These are phyloP conservation scores for Orbilia blumenaviensis DNA, from an alignment of 2,329 filamentous ascomycete species.

Conservation along the genomic window DNA sequence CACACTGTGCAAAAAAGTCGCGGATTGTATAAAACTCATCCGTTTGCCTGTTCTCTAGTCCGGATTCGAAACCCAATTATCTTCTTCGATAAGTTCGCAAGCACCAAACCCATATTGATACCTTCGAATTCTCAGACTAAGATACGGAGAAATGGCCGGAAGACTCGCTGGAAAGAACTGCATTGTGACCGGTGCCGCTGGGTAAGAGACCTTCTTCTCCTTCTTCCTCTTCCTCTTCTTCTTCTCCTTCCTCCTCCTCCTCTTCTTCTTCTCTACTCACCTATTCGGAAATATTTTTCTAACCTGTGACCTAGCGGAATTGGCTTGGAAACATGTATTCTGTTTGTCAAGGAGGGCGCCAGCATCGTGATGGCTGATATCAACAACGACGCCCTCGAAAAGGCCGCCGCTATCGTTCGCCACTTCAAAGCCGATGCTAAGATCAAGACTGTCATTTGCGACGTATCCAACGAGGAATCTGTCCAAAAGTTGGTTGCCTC, in stretches of 20 bases:
- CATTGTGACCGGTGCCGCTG: slow-evolving; percentile 84
- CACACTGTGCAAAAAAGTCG: too few relatives aligned
- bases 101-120: not conserved
- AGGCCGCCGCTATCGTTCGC: slow-evolving; percentile 65
- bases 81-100: not conserved
- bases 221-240: too few relatives aligned
- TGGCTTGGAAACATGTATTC: slow-evolving; percentile 87
- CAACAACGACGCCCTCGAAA: slow-evolving; percentile 78
- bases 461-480: slow-evolving; percentile 85
- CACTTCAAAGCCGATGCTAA: slow-evolving; percentile 61
- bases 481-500: slow-evolving; percentile 78
- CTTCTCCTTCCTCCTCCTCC: not conserved
- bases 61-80: not conserved
- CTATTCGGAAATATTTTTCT: not conserved
- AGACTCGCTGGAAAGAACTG: slow-evolving; percentile 73
- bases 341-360: slow-evolving; percentile 88
- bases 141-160: slow-evolving; percentile 55
- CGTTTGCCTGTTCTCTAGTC: not conserved
- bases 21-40: not conserved
- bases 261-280: not conserved
- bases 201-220: too few relatives aligned
- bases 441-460: slow-evolving; percentile 68
- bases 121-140: not conserved
- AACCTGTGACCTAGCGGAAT: slow-evolving; percentile 72
- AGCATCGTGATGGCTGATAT: slow-evolving; percentile 87